These are phyloP conservation scores for Bathelium albidoporum DNA, from an alignment of 495 filamentous ascomycete genomes.

Conservation along the genomic window DNA sequence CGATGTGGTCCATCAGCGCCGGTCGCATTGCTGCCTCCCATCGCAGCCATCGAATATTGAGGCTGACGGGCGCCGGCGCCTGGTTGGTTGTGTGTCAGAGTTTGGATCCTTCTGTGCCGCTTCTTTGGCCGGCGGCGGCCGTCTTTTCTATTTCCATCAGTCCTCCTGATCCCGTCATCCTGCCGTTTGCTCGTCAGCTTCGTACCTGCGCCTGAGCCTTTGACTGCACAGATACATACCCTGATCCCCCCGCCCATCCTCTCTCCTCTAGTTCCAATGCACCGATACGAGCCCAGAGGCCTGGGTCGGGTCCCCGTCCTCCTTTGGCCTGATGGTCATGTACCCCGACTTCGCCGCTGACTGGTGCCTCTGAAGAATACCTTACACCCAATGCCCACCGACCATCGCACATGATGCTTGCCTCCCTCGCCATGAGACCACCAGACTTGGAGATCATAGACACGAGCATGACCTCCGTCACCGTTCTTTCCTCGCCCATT, in stretches of 20 bases:
- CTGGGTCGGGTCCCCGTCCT: background rate
- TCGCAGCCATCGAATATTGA: background rate
- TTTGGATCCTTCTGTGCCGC: conserved; percentile 15
- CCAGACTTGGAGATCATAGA: conserved; percentile 21
- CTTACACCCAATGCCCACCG: background rate
- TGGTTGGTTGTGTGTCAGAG: conserved; percentile 1
- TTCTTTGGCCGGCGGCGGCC: background rate
- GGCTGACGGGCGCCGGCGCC: background rate
- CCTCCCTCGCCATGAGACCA: conserved; percentile 15
- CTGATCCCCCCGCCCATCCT: background rate
- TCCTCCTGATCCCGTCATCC: conserved; percentile 4
- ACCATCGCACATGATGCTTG: conserved; percentile 16
- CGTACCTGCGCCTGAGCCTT: conserved; percentile 2
- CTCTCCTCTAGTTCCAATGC: background rate
- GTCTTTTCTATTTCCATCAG: conserved; percentile 2
- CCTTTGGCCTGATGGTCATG: background rate
- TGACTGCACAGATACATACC: background rate
- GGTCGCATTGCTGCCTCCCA: background rate
- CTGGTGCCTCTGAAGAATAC: conserved; percentile 1
- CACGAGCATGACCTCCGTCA: conserved; percentile 26
- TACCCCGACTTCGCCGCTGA: background rate
- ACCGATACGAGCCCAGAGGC: background rate
- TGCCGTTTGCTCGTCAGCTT: conserved; percentile 1
- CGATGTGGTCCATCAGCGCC: background rate
- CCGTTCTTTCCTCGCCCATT: conserved; percentile 28